These are phyloP conservation scores for Epichloe hybrida DNA, from an alignment of 2,329 filamentous ascomycete species.

Conservation along the genomic window DNA sequence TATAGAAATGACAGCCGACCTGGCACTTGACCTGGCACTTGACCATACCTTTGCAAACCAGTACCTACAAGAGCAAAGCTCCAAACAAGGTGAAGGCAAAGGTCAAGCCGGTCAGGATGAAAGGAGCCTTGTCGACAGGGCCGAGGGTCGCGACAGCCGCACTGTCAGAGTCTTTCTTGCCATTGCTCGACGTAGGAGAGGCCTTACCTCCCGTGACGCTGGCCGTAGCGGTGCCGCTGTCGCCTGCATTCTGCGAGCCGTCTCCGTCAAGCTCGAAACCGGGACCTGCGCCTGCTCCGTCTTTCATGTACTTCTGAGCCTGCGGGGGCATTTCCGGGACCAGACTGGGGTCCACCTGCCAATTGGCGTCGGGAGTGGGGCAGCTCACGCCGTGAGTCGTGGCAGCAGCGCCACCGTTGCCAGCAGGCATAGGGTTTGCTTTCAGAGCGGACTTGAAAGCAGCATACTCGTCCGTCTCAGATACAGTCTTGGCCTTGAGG, in stretches of 20 bases:
- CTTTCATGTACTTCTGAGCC: slow-evolving; percentile 38
- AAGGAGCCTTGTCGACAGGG: slow-evolving; percentile 16
- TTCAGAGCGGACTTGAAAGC: slow-evolving; percentile 35
- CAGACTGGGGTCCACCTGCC: slow-evolving; percentile 37
- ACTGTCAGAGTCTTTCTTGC: slow-evolving; percentile 13
- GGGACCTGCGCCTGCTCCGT: slow-evolving; percentile 39
- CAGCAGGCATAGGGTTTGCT: slow-evolving; percentile 34
- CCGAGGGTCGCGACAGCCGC: slow-evolving; percentile 17
- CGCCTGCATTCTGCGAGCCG: slow-evolving; percentile 39
- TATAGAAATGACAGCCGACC: neutral
- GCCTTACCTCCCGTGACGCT: slow-evolving; percentile 21
- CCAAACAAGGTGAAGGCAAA: slow-evolving; percentile 26
- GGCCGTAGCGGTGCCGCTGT: slow-evolving; percentile 32
- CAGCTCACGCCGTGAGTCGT: slow-evolving; percentile 34
- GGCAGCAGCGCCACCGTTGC: slow-evolving; percentile 33
- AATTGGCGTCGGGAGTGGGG: slow-evolving; percentile 33
- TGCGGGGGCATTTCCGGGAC: slow-evolving; percentile 38
- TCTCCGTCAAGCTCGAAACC: slow-evolving; percentile 36
- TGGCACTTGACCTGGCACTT: neutral
- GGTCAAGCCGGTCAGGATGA: slow-evolving; percentile 22
- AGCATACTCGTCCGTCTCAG: slow-evolving; percentile 47
- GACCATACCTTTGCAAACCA: neutral
- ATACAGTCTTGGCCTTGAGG: slow-evolving; percentile 41
- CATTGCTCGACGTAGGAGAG: slow-evolving; percentile 13
- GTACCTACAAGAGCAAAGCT: slow-evolving; percentile 25